A percentile compares a stretch with the other conserved stretches of the same genome.
These are phyloP conservation scores for Lachnellula suecica DNA, from an alignment of 2,329 filamentous ascomycete genomes.

Conservation along the genomic window DNA sequence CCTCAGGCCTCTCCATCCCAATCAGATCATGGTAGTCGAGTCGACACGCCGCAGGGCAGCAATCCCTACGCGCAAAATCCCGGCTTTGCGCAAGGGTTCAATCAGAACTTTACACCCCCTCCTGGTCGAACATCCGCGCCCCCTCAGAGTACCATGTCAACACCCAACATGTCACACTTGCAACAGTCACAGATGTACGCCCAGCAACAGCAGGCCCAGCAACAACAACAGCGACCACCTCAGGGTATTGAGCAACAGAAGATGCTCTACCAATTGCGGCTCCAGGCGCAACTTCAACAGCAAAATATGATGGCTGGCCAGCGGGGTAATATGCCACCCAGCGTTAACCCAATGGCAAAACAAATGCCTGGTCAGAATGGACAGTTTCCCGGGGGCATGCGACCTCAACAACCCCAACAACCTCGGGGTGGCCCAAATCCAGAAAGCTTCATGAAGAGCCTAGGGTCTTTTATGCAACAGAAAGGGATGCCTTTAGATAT, in stretches of 20 bases:
- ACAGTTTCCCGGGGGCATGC: constrained; percentile 50
- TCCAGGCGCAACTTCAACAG: constrained; percentile 74
- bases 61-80: constrained; percentile 64
- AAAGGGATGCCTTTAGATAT: constrained; percentile 72
- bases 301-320: constrained; percentile 37
- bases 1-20: constrained; percentile 74
- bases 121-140: constrained; percentile 53
- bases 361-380: constrained; percentile 58
- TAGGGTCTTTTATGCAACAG: constrained; percentile 75
- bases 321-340: constrained; percentile 44
- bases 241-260: constrained; percentile 70
- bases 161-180: constrained; percentile 42
- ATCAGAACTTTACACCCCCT: constrained; percentile 57
- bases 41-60: constrained; percentile 66
- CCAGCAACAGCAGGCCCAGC: constrained; percentile 25
- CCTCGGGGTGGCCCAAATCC: constrained; percentile 47
- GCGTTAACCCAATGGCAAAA: constrained; percentile 28
- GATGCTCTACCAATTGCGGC: constrained; percentile 76
- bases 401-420: constrained; percentile 49
- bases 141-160: constrained; percentile 53
- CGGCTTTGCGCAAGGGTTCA: constrained; percentile 57
- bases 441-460: constrained; percentile 72
- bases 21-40: constrained; percentile 67
- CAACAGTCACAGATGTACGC: constrained; percentile 36
- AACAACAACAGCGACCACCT: constrained; percentile 39